Conservation (phyloP, 1,284 basidiomycete species). For the Ganoderma lingzhi region DNA sequence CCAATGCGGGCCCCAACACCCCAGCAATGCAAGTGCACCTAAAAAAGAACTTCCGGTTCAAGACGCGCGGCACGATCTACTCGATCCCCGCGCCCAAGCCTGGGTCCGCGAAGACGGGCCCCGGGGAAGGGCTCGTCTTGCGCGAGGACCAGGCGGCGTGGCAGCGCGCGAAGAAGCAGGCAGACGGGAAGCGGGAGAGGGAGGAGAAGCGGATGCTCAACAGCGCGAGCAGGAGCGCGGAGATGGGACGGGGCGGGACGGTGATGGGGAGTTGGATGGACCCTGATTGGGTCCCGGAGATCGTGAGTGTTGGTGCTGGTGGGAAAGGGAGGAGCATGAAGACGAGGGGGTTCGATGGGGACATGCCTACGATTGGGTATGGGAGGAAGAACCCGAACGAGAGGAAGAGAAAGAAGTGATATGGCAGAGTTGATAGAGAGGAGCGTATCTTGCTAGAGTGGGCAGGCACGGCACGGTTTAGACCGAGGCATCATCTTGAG, state of each 20-base stretch:
- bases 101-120: conserved; percentile 86
- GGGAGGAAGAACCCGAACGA: conserved; percentile 91
- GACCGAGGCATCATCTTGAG: conserved; percentile 27
- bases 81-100: conserved; percentile 93
- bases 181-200: conserved; percentile 75
- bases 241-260: conserved; percentile 56
- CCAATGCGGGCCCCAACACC: conserved; percentile 61
- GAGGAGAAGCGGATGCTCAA: conserved; percentile 82
- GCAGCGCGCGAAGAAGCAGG: conserved; percentile 80
- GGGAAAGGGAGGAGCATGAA: conserved; percentile 74
- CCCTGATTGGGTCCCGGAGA: conserved; percentile 95
- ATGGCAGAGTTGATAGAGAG: not conserved
- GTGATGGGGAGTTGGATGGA: conserved; percentile 88
- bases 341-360: conserved; percentile 60
- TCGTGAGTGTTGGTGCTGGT: conserved; percentile 77
- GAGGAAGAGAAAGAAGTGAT: conserved; percentile 64
- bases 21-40: conserved; percentile 87
- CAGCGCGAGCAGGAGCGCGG: conserved; percentile 62
- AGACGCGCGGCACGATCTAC: conserved; percentile 91
- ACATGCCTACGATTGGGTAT: conserved; percentile 85
- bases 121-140: conserved; percentile 83
- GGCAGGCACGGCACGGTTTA: not conserved
- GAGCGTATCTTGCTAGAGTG: not conserved
- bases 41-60: conserved; percentile 95
- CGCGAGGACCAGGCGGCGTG: conserved; percentile 93